Percentiles rank a stretch among this genome's conserved stretches.
phyloP scores from a whole-genome alignment of 129 eudicot species.

The Dittrichia graveolens region DNA sequence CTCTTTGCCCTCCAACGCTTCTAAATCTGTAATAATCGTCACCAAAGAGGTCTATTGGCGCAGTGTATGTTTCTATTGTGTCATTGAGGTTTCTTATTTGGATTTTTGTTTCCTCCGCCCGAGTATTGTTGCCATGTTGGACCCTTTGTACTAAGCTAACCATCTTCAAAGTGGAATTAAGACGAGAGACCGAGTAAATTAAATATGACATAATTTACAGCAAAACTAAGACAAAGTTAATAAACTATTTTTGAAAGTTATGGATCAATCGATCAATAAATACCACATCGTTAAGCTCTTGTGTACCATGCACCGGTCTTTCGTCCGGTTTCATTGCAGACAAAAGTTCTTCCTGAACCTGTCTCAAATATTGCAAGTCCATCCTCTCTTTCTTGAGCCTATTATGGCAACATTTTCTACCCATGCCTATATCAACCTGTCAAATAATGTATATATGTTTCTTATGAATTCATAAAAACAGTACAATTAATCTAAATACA shows the following conservation, averaged over 20 bases:
- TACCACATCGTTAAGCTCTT: slow-evolving; percentile 28
- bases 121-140: slow-evolving; percentile 22
- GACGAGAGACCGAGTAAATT: not conserved
- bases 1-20: not conserved
- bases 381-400: slow-evolving; percentile 26
- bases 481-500: too few relatives aligned
- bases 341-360: slow-evolving; percentile 24
- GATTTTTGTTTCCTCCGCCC: not conserved
- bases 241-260: not conserved
- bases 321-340: not conserved
- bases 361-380: slow-evolving; percentile 16
- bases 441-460: not conserved
- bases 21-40: too few relatives aligned
- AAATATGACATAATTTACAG: not conserved
- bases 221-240: not conserved
- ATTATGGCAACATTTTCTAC: slow-evolving; percentile 19
- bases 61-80: slow-evolving; percentile 1
- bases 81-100: slow-evolving; percentile 17
- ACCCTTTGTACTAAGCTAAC: slow-evolving; percentile 14
- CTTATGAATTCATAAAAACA: too few relatives aligned
- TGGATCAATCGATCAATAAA: not conserved
- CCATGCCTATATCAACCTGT: not conserved
- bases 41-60: not conserved
- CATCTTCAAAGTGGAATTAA: slow-evolving; percentile 9
- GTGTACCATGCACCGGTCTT: not conserved